Conservation (phyloP, 1,284 basidiomycete species). For the Cutaneotrichosporon cavernicola region DNA sequence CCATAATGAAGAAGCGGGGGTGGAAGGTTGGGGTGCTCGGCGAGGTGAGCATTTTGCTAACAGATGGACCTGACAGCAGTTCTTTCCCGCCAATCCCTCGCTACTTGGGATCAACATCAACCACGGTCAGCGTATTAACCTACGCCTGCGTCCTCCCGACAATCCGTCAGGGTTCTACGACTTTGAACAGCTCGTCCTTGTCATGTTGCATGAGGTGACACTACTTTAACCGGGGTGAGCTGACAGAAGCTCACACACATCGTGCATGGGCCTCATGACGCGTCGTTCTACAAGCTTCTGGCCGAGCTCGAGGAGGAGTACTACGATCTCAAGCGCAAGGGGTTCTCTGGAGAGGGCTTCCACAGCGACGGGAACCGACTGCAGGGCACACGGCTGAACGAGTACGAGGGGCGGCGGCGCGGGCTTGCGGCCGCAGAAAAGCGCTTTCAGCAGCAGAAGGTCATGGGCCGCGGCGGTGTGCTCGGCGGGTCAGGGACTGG, state of each 20-base stretch:
- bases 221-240: background rate
- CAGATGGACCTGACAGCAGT: constrained; percentile 48
- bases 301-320: constrained; percentile 76
- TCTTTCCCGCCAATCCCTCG: constrained; percentile 72
- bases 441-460: constrained; percentile 56
- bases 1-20: constrained; percentile 77
- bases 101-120: constrained; percentile 70
- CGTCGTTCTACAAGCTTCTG: constrained; percentile 72
- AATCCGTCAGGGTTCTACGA: constrained; percentile 71
- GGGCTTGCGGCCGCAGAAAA: constrained; percentile 76
- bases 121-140: constrained; percentile 70
- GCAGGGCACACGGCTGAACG: constrained; percentile 65
- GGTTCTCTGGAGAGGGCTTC: constrained; percentile 80
- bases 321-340: constrained; percentile 67
- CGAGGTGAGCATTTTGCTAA: constrained; percentile 55
- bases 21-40: constrained; percentile 78
- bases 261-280: constrained; percentile 80
- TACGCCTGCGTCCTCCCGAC: constrained; percentile 70
- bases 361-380: constrained; percentile 66
- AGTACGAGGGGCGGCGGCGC: constrained; percentile 62
- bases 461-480: constrained; percentile 61
- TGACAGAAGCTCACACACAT: constrained; percentile 73
- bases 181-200: constrained; percentile 68
- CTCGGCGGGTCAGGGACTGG: constrained; percentile 43
- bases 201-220: constrained; percentile 80